phyloP scores from a whole-genome alignment of 129 eudicot species.

The Pseudognaphalium luteoalbum region DNA sequence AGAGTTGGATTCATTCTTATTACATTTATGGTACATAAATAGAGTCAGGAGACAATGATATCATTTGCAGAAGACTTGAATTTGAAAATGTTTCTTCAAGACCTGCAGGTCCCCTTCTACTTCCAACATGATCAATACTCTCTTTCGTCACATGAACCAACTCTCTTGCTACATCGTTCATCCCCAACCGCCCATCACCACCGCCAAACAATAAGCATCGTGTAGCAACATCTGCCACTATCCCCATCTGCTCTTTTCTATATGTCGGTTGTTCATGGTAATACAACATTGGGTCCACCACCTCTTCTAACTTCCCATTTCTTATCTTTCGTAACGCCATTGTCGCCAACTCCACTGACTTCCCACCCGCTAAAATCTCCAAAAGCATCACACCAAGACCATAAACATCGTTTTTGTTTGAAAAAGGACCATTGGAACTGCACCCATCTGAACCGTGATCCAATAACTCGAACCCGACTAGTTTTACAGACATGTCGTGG shows the following conservation, averaged over 20 bases:
- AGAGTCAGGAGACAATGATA: conserved; percentile 89
- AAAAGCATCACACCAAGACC: conserved; percentile 68
- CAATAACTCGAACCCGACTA: conserved; percentile 59
- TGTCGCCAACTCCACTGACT: conserved; percentile 35
- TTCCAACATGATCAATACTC: conserved; percentile 48
- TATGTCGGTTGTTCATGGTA: conserved; percentile 74
- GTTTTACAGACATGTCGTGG: conserved; percentile 46
- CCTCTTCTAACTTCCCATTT: conserved; percentile 80
- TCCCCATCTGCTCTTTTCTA: conserved; percentile 66
- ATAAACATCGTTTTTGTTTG: conserved; percentile 60
- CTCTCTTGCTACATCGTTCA: conserved; percentile 77
- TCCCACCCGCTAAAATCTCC: conserved; percentile 66
- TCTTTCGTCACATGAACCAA: conserved; percentile 54
- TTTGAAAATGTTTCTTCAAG: conserved; percentile 90
- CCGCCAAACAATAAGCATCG: conserved; percentile 82
- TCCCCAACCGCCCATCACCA: conserved; percentile 61
- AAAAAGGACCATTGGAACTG: conserved; percentile 4
- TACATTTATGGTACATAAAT: conserved; percentile 52
- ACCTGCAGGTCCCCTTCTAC: conserved; percentile 57
- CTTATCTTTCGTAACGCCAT: conserved; percentile 62
- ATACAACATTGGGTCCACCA: conserved; percentile 74
- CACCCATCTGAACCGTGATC: conserved; percentile 14
- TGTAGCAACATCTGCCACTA: conserved; percentile 72
- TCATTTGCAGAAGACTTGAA: conserved; percentile 92
- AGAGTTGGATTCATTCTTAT: neutral